Conservation (phyloP, 1,284 basidiomycete genomes). For the Ustilago bromivora region DNA sequence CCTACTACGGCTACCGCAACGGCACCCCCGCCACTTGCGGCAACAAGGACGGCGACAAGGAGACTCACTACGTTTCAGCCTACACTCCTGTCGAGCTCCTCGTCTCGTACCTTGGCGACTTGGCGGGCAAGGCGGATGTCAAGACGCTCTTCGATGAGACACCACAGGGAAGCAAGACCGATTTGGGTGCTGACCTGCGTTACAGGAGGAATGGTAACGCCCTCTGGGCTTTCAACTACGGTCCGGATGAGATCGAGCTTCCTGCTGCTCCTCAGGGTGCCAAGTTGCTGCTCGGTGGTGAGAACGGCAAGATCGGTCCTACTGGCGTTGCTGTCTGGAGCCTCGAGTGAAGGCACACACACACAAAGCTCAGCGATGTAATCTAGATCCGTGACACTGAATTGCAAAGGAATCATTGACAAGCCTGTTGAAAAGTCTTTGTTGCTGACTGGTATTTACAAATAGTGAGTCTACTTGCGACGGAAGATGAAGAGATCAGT, state of each 20-base stretch:
- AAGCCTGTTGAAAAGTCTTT: not conserved
- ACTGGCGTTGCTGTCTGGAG: conserved; percentile 45
- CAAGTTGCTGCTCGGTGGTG: conserved; percentile 31
- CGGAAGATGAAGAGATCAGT: conserved; percentile 55
- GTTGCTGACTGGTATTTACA: not conserved
- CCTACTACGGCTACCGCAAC: conserved; percentile 46
- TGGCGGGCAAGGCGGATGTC: conserved; percentile 31
- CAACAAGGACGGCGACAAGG: conserved; percentile 34
- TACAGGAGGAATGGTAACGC: conserved; percentile 46
- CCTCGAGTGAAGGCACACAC: conserved; percentile 15
- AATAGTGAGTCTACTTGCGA: conserved; percentile 17
- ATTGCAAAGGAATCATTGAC: not conserved
- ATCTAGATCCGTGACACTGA: not conserved
- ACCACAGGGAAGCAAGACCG: conserved; percentile 14
- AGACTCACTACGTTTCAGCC: conserved; percentile 51
- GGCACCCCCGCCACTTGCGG: conserved; percentile 45
- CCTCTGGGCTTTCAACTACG: conserved; percentile 56
- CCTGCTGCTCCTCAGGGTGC: conserved; percentile 36
- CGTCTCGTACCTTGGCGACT: conserved; percentile 37
- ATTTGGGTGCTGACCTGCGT: conserved; percentile 45
- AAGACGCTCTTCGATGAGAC: conserved; percentile 32
- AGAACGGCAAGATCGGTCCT: conserved; percentile 29
- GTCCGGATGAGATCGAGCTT: conserved; percentile 34
- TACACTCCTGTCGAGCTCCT: conserved; percentile 49
- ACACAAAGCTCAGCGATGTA: not conserved